phyloP scores from a whole-genome alignment of 192 early-diverging fungal species.

The Phlyctochytrium planicorne region DNA sequence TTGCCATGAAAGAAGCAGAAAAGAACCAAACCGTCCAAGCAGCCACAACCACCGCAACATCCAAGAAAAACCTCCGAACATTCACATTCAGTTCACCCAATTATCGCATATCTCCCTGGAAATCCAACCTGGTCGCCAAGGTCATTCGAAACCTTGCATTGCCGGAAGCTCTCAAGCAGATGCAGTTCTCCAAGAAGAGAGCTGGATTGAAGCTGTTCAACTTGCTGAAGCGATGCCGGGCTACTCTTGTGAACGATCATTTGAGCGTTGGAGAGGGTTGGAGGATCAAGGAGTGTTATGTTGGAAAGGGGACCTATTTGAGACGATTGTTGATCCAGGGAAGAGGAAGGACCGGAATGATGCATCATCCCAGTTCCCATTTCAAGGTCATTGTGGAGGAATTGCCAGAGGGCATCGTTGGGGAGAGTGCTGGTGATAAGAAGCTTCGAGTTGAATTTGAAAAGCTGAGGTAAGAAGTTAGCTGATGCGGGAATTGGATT shows the following conservation, averaged over 20 bases:
- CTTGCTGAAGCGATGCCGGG: conserved; percentile 32
- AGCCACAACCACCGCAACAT: conserved; percentile 1
- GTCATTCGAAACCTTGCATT: conserved; percentile 41
- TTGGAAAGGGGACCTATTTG: conserved; percentile 79
- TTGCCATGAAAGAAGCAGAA: conserved; percentile 2
- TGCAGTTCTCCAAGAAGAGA: conserved; percentile 43
- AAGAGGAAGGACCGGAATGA: conserved; percentile 73
- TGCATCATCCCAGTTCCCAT: conserved; percentile 74
- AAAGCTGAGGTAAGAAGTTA: conserved; percentile 26
- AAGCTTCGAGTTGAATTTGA: conserved; percentile 30
- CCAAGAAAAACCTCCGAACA: no score
- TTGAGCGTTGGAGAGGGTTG: conserved; percentile 21
- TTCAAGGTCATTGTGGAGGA: conserved; percentile 81
- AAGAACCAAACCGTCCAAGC: background rate
- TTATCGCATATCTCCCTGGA: conserved; percentile 39
- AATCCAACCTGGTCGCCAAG: conserved; percentile 46
- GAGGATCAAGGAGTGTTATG: conserved; percentile 64
- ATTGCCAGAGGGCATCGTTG: conserved; percentile 1
- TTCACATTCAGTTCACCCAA: conserved; percentile 33
- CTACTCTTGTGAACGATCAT: conserved; percentile 28
- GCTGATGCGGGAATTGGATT: no score
- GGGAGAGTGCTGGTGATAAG: conserved; percentile 21
- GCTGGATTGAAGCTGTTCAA: conserved; percentile 32
- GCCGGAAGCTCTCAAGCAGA: conserved; percentile 38
- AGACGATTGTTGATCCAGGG: conserved; percentile 77